Percentiles rank a stretch among this genome's conserved stretches.
Conservation (phyloP, 495 filamentous ascomycete species). For the Penicillium taxi region DNA sequence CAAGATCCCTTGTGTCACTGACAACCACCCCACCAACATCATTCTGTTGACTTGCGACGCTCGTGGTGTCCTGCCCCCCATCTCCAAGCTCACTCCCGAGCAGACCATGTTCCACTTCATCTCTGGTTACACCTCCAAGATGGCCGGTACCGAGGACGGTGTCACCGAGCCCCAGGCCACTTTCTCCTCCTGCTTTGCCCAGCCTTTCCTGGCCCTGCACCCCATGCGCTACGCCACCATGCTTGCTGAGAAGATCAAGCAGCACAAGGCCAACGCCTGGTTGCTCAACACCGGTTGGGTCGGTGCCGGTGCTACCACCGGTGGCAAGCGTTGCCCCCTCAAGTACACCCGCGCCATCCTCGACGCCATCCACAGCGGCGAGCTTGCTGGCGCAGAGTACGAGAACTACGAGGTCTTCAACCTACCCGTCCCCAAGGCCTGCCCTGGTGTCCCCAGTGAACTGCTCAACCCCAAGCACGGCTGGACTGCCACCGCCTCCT, state of each 20-base stretch:
- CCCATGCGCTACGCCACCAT: constrained; percentile 98
- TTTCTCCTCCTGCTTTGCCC: constrained; percentile 98
- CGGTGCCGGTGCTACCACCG: constrained; percentile 86
- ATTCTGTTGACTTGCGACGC: constrained; percentile 97
- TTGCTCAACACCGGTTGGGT: constrained; percentile 99
- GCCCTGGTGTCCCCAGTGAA: constrained; percentile 78
- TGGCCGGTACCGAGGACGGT: constrained; percentile 97
- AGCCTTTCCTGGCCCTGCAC: constrained; percentile 97
- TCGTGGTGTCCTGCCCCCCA: constrained; percentile 92
- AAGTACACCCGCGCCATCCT: constrained; percentile 99
- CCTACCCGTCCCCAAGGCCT: constrained; percentile 80
- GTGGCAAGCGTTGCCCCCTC: constrained; percentile 95
- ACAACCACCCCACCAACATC: constrained; percentile 91
- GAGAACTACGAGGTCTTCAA: constrained; percentile 97
- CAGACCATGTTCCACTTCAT: constrained; percentile 99
- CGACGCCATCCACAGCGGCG: constrained; percentile 92
- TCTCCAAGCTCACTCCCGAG: constrained; percentile 90
- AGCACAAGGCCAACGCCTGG: constrained; percentile 96
- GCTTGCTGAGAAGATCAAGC: constrained; percentile 93
- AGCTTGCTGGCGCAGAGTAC: constrained; percentile 84
- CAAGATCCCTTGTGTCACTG: constrained; percentile 88
- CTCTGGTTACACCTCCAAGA: constrained; percentile 98
- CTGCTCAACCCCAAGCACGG: constrained; percentile 89
- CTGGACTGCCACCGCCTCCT: constrained; percentile 74
- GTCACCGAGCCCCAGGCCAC: constrained; percentile 95